Conservation (phyloP, 2,329 filamentous ascomycete species). For the Westerdykella sp. region DNA sequence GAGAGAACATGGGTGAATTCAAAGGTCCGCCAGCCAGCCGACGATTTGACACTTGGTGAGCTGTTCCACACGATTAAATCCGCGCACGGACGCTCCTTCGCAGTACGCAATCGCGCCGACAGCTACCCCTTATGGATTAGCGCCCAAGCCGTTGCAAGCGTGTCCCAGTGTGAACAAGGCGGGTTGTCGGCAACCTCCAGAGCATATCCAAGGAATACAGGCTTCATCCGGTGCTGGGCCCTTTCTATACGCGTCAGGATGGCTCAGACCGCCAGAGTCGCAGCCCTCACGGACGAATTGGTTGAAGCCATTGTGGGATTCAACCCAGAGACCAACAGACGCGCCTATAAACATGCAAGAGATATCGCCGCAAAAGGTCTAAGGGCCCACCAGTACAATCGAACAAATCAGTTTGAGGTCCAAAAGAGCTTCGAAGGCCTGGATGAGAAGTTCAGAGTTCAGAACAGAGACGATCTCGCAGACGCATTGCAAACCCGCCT, state of each 20-base stretch:
- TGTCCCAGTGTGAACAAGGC: too few relatives aligned
- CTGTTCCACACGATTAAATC: too few relatives aligned
- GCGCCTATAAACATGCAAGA: constrained; percentile 34
- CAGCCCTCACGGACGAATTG: constrained; percentile 63
- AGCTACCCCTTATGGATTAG: too few relatives aligned
- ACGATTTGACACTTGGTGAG: too few relatives aligned
- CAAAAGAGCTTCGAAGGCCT: constrained; percentile 45
- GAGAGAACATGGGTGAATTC: background rate
- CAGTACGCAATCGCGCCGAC: too few relatives aligned
- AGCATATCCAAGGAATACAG: too few relatives aligned
- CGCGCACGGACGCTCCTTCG: too few relatives aligned
- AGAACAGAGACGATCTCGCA: constrained; percentile 72
- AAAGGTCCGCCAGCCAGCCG: too few relatives aligned
- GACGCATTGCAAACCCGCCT: constrained; percentile 59
- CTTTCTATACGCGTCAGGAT: constrained; percentile 42
- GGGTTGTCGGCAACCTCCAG: too few relatives aligned
- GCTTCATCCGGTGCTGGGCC: too few relatives aligned
- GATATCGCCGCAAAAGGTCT: constrained; percentile 38
- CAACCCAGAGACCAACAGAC: constrained; percentile 25
- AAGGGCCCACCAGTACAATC: constrained; percentile 38
- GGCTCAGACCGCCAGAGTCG: constrained; percentile 63
- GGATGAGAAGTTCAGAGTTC: constrained; percentile 78
- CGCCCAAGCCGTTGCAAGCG: too few relatives aligned
- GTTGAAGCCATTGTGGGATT: constrained; percentile 58
- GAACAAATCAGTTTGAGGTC: constrained; percentile 47